Percentiles rank a stretch among this genome's conserved stretches.
phyloP scores from a whole-genome alignment of 2,329 filamentous ascomycete species.

The Leptographium lundbergii region DNA sequence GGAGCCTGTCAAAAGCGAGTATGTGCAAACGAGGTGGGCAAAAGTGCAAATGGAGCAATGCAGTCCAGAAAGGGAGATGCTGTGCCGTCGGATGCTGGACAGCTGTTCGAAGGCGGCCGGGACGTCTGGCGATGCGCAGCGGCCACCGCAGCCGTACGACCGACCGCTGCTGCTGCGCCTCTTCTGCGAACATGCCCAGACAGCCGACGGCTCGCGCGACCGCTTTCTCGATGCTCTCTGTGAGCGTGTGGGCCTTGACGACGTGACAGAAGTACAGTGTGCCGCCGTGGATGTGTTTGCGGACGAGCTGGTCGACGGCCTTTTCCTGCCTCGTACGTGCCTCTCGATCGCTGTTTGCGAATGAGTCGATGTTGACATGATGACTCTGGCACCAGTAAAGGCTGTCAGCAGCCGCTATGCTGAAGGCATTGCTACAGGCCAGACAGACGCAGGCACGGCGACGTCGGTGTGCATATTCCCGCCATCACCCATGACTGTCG shows the following conservation, averaged over 20 bases:
- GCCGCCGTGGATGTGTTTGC: neutral
- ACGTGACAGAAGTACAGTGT: neutral
- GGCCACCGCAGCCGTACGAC: neutral
- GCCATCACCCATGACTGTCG: constrained; percentile 5
- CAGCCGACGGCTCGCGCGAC: neutral
- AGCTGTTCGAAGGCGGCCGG: neutral
- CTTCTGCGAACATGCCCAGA: neutral
- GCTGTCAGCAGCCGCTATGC: neutral
- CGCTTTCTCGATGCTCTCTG: neutral
- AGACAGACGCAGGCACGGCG: neutral
- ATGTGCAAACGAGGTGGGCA: no score
- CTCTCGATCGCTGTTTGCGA: neutral
- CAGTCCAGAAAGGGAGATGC: neutral
- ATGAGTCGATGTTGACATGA: neutral
- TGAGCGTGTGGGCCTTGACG: neutral
- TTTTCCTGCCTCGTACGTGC: constrained; percentile 1
- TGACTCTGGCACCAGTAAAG: neutral
- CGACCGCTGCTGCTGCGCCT: neutral
- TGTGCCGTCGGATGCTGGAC: neutral
- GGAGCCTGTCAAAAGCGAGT: neutral
- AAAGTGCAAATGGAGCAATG: neutral
- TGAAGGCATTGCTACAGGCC: neutral
- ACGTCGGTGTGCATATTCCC: constrained; percentile 4
- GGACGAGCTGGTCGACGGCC: neutral
- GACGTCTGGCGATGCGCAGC: neutral